Base-by-base conservation (phyloP, 2,329 filamentous ascomycete species). In the Neocatenulostroma microsporum region DNA sequence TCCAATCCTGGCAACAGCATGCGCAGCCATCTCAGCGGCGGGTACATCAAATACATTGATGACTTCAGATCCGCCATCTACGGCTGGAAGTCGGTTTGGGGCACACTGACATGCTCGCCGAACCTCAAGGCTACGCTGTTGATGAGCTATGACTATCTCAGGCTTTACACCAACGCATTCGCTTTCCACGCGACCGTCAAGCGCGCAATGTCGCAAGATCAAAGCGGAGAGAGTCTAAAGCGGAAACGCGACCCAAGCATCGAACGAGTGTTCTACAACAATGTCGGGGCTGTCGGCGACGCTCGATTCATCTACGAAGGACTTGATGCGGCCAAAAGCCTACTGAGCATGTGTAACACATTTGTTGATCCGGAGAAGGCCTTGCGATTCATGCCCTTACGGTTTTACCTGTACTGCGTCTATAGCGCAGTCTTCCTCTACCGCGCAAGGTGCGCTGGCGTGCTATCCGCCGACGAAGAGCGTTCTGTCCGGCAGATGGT, bases 21-120 rank as follows among this genome's bases (percentile, higher is more conserved):
- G 53, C 76, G 83, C 39, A 73, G 80, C 43, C 82, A 84, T 61
- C 64, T 81, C 19, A 78, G 78, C 50, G 80, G 80, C 1, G 76
- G 82, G 47, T 84, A 84, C 51, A 80, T 83, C 42, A 78, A 83
- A 52, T 84, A 83, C 46, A 79, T 84, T 44, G 81, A 84, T 48
- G 81, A 84, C 51, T 84, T 84, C 46, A 72, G 80, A 3, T 70
- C 73, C 2, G 77, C 78, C 2, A 78, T 84, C 9, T 71, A 80
- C 37, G 74, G 74, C 30, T 84, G 81, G 80, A 82, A 84, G 48
- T 73, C 76, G 28, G 71, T 75, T 1, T 84, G 80, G 79, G 78
- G 78, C 2, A 74, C 73, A 2, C 56, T 82, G 19, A 74, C 72
- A 27, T 83, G 80, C 51, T 80, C 79, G 1, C 68, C 74, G 1